Evolutionary conservation across 2,329 filamentous ascomycete genomes (phyloP), one percentile per base, ranked within the genome.

Genomic region (Lasiodiplodia gonubiensis): DNA sequence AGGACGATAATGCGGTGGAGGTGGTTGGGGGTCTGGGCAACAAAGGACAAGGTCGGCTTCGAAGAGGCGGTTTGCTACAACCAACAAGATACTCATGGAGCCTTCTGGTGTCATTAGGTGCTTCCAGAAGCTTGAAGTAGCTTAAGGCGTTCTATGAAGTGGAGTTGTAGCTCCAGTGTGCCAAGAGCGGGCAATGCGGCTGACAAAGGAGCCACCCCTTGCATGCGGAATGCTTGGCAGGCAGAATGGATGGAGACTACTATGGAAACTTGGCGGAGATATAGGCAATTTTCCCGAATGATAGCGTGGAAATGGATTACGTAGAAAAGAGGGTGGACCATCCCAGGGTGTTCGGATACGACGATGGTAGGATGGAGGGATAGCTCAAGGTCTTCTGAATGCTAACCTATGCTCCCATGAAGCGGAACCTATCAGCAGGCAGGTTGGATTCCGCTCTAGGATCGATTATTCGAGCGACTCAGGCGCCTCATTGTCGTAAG

Each of bases 291-390:
- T 0, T 33, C 10, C 10, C 30, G 1, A 33, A 33, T 2, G 8
- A 10, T 6, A 0, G 8, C 7, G 1, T 1, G 0, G 30, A 2
- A 33, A 8, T 33, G 30, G 8, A 1, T 2, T 33, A 33, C 8
- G 30, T 33, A 2, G 10, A 33, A 8, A 30, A 1, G 4, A 30
- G 30, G 8, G 8, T 8, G 30, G 30, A 10, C 30, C 8, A 30
- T 7, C 30, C 10, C 30, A 30, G 8, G 30, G 30, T 8, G 30
- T 10, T 7, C 8, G 10, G 30, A 30, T 2, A 30, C 10, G 30
- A 30, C 30, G 7, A 30, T 33, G 0, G 30, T 1, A 33, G 30
- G 30, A 33, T 2, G 10, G 30, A 33, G 7, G 1, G 30, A 33
- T 2, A 8, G 30, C 30, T 10, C 8, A 33, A 33, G 30, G 1